Percentiles rank a stretch among this genome's conserved stretches.
These are phyloP conservation scores for Striga asiatica DNA, from an alignment of 257 asterid species.

Conservation along the genomic window DNA sequence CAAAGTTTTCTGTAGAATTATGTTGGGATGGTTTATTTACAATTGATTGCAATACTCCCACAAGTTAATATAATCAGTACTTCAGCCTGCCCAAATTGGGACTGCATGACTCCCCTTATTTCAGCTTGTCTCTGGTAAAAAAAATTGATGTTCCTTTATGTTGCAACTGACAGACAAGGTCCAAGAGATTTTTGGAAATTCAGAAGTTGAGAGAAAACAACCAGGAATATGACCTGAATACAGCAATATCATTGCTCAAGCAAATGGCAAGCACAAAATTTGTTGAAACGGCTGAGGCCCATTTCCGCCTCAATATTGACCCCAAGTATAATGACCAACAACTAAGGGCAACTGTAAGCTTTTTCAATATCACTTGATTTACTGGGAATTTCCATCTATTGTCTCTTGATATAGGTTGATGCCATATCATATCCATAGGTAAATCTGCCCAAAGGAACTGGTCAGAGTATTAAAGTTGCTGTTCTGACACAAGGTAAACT, in stretches of 20 bases:
- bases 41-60: no score
- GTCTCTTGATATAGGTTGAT: conserved; percentile 10
- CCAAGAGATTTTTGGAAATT: conserved; percentile 92
- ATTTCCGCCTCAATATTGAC: conserved; percentile 95
- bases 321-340: conserved; percentile 97
- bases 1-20: no score
- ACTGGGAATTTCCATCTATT: neutral
- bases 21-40: no score
- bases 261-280: conserved; percentile 67
- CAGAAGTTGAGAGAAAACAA: conserved; percentile 75
- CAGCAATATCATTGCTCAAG: conserved; percentile 73
- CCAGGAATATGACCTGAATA: conserved; percentile 71
- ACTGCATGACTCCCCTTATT: neutral
- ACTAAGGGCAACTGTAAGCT: conserved; percentile 89
- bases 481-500: conserved; percentile 91
- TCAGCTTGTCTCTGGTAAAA: neutral
- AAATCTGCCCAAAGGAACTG: conserved; percentile 96
- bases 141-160: conserved; percentile 9
- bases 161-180: conserved; percentile 54
- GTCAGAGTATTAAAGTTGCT: conserved; percentile 83
- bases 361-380: conserved; percentile 9
- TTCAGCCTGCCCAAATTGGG: neutral
- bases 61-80: neutral
- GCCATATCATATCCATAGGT: conserved; percentile 39
- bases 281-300: conserved; percentile 86